A percentile compares a stretch with the other conserved stretches of the same genome.
Evolutionary conservation across 495 filamentous ascomycete species (phyloP).

Genomic region (Usnea hakonensis): DNA sequence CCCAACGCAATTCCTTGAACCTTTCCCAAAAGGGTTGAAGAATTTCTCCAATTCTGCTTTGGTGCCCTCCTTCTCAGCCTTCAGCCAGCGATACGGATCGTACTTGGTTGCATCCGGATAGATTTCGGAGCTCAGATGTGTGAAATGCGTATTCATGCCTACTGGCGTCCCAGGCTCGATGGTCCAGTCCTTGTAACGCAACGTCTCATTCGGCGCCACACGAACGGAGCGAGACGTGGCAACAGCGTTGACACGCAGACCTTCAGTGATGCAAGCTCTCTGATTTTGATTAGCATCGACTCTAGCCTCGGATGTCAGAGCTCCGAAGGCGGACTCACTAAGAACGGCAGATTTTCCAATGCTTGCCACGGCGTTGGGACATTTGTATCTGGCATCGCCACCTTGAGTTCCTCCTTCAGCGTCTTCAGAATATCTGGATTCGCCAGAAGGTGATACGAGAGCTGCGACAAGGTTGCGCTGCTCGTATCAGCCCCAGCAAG

Average conservation of each 20-base stretch:
- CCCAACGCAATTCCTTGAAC: slow-evolving; percentile 40
- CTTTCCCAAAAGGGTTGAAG: slow-evolving; percentile 39
- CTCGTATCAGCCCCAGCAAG: slow-evolving; percentile 43
- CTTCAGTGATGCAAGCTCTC: slow-evolving; percentile 15
- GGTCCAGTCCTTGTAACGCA: slow-evolving; percentile 36
- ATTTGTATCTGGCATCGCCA: slow-evolving; percentile 27
- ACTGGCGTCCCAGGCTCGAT: slow-evolving; percentile 38
- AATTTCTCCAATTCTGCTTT: slow-evolving; percentile 27
- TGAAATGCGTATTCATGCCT: slow-evolving; percentile 40
- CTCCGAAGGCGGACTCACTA: background rate
- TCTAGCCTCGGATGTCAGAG: too few species aligned
- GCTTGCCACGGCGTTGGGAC: slow-evolving; percentile 30
- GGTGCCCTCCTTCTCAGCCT: slow-evolving; percentile 21
- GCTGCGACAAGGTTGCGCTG: slow-evolving; percentile 31
- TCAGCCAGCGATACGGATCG: slow-evolving; percentile 45
- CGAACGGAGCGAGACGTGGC: slow-evolving; percentile 36
- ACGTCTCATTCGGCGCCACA: slow-evolving; percentile 32
- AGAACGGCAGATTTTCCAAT: slow-evolving; percentile 43
- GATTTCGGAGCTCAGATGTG: slow-evolving; percentile 37
- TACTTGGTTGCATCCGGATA: slow-evolving; percentile 19
- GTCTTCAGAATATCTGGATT: slow-evolving; percentile 30
- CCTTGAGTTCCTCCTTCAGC: slow-evolving; percentile 30
- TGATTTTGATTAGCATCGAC: background rate
- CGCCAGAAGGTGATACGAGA: slow-evolving; percentile 36
- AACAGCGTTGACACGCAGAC: slow-evolving; percentile 22